phyloP scores from a whole-genome alignment of 108 stramenopile species.

The Skeletonema grethae region DNA sequence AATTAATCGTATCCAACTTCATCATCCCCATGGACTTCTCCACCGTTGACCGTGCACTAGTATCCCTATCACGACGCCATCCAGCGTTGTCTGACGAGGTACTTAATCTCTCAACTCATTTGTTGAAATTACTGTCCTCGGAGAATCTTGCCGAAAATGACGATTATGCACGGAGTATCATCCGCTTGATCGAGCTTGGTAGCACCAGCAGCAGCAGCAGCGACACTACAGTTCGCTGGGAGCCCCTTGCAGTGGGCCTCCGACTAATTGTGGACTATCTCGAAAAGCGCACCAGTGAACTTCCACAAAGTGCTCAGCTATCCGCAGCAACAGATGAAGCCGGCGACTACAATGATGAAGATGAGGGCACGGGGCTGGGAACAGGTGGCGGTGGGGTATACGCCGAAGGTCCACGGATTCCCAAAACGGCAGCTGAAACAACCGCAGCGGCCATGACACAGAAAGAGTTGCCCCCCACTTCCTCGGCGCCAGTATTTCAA shows the following conservation, averaged over 20 bases:
- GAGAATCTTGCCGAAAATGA: constrained; percentile 31
- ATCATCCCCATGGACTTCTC: constrained; percentile 75
- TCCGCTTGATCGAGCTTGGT: constrained; percentile 19
- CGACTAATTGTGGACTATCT: constrained; percentile 65
- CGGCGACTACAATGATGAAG: constrained; percentile 12
- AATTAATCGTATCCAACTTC: too few species aligned
- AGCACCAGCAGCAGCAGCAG: constrained; percentile 4
- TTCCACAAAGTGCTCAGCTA: constrained; percentile 10
- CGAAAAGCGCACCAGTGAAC: constrained; percentile 26
- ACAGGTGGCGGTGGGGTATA: constrained; percentile 56
- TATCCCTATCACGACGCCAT: constrained; percentile 67
- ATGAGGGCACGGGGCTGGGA: constrained; percentile 16
- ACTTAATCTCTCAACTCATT: constrained; percentile 44
- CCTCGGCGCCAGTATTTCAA: constrained; percentile 28
- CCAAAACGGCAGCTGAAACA: constrained; percentile 22
- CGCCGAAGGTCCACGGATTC: constrained; percentile 86
- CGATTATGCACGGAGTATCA: constrained; percentile 24
- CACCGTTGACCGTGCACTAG: constrained; percentile 65
- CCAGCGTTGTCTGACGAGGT: constrained; percentile 66
- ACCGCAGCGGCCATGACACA: background rate
- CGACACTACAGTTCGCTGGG: constrained; percentile 60
- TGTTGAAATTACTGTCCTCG: constrained; percentile 23
- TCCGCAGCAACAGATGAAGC: background rate
- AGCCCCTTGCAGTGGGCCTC: constrained; percentile 81
- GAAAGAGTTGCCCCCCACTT: constrained; percentile 11